Base-by-base conservation (phyloP, 179 eudicot species). In the Silene vulgaris region DNA sequence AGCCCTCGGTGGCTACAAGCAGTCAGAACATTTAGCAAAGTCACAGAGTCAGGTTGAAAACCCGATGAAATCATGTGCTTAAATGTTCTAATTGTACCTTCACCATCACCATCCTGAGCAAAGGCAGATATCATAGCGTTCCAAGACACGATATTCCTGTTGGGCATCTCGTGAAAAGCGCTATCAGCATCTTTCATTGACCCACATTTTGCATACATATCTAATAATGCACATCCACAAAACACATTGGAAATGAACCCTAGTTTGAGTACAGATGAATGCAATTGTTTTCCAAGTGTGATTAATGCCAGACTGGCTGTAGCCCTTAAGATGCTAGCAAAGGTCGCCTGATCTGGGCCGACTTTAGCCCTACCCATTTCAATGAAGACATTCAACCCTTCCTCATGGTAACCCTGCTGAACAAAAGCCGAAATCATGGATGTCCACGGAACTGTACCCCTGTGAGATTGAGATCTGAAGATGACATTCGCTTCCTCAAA, bases 191-290 rank as follows among this genome's bases (percentile, higher is more conserved):
- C 87, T 75, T 70, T 86, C 74, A 91, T 74, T 21, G 88, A 91
- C 71, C 98, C 98, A 80, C 93, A 91, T 82, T 93, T 91, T 63
- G 98, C 96, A 79, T 93, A 93, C 97, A 87, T 90, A 86, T 88
- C 98, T 13, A 91, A 74, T 71, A 93, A 87, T 43, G 96, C 92
- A 81, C 93, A 87, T 26, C 97, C 93, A 68, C 84, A 88, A 45
- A 77, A 90, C 75, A 93, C 96, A 50, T 85, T 91, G 14, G 89
- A 79, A 77, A 83, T 71, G 65, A 81, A 88, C 14, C 97, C 95
- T 21, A 77, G 82, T 75, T 80, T 77, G 14, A 80, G 59, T 6
- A 91, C 63, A 48, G 75, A 76, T 9, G 96, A 86, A 65, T 93
- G 97, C 75, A 93, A 37, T 73, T 93, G 98, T 81, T 84, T 91